Conservation (phyloP, 2,329 filamentous ascomycete genomes). For the Calycina herbarum region DNA sequence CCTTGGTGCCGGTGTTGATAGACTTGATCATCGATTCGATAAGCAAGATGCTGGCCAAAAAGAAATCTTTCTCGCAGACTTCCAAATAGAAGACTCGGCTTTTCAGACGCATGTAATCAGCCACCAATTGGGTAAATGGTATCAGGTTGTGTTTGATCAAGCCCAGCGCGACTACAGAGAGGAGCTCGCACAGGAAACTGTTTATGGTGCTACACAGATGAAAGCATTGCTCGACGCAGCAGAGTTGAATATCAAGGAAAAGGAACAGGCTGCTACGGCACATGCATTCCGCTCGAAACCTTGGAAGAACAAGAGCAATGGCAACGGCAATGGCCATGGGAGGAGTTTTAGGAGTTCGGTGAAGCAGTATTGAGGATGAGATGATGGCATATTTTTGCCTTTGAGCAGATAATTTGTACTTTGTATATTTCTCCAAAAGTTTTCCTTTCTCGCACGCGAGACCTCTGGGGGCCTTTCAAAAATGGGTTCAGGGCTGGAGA, state of each 20-base stretch:
- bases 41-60: constrained; percentile 63
- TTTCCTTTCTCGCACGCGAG: not conserved
- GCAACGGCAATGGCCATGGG: constrained; percentile 16
- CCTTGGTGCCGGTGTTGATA: constrained; percentile 60
- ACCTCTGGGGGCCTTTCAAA: not conserved
- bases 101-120: constrained; percentile 66
- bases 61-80: constrained; percentile 68
- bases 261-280: constrained; percentile 33
- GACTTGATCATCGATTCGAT: constrained; percentile 60
- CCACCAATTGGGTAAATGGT: constrained; percentile 71
- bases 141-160: constrained; percentile 42
- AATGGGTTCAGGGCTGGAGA: not conserved
- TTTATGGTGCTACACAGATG: constrained; percentile 26
- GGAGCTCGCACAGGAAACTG: constrained; percentile 35
- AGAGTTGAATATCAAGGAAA: constrained; percentile 32
- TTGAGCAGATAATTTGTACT: not conserved
- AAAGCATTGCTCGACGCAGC: constrained; percentile 26
- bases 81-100: constrained; percentile 68
- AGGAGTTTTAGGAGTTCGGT: constrained; percentile 24
- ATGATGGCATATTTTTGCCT: not conserved
- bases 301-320: constrained; percentile 23
- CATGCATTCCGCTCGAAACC: constrained; percentile 29
- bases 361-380: constrained; percentile 13
- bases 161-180: constrained; percentile 41
- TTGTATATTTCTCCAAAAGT: not conserved